These are phyloP conservation scores for Suillus decipiens DNA, from an alignment of 768 basidiomycete species.

Conservation along the genomic window DNA sequence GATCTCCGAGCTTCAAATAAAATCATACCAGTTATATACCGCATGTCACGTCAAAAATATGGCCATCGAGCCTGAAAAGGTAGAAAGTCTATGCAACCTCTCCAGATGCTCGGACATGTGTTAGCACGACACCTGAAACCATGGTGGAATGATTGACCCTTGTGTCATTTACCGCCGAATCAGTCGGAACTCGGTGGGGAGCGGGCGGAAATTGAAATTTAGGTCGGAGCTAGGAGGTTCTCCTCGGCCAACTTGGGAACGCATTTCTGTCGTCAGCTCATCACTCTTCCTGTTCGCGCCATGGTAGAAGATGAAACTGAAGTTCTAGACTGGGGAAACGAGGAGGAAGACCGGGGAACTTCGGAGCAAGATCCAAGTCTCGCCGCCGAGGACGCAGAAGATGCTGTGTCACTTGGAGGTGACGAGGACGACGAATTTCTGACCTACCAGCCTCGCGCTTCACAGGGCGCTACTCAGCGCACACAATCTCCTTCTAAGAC, in stretches of 20 bases:
- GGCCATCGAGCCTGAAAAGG: not conserved
- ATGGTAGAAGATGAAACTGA: slow-evolving; percentile 69
- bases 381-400: slow-evolving; percentile 48
- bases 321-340: slow-evolving; percentile 69
- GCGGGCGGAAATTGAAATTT: slow-evolving; percentile 12
- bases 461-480: slow-evolving; percentile 27
- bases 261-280: slow-evolving; percentile 13
- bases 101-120: not conserved
- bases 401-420: slow-evolving; percentile 71
- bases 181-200: not conserved
- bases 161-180: not conserved
- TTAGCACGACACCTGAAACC: not conserved
- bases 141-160: not conserved
- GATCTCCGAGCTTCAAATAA: not conserved
- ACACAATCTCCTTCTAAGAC: slow-evolving; percentile 22
- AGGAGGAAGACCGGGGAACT: slow-evolving; percentile 45
- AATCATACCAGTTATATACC: not conserved
- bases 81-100: not conserved
- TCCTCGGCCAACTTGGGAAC: slow-evolving; percentile 3
- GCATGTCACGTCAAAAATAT: not conserved
- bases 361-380: slow-evolving; percentile 43
- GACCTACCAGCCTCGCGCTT: slow-evolving; percentile 41
- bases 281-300: slow-evolving; percentile 16
- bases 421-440: slow-evolving; percentile 68
- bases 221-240: slow-evolving; percentile 14